A percentile compares a stretch with the other conserved stretches of the same genome.
Conservation (phyloP, 2,329 filamentous ascomycete species). For the Aplosporella prunicola region DNA sequence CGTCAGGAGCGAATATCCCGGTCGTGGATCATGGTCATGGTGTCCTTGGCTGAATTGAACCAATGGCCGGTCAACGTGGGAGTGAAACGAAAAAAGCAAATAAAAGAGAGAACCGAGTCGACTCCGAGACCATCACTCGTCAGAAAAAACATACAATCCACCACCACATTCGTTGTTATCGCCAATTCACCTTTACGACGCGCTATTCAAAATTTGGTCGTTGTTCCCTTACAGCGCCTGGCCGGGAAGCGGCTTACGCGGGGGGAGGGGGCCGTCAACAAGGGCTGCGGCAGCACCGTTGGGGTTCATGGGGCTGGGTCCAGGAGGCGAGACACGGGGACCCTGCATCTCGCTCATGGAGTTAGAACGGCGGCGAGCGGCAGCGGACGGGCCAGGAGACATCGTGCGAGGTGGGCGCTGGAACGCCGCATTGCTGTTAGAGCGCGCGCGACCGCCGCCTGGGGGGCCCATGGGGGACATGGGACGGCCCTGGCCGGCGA, state of each 20-base stretch:
- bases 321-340: slow-evolving; percentile 21
- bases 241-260: slow-evolving; percentile 40
- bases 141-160: slow-evolving; percentile 6
- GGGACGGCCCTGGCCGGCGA: slow-evolving; percentile 24
- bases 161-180: slow-evolving; percentile 2
- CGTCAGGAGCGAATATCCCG: too few relatives aligned
- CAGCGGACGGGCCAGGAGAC: slow-evolving; percentile 19
- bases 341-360: slow-evolving; percentile 14
- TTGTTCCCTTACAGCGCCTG: slow-evolving; percentile 35
- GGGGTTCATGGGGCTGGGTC: slow-evolving; percentile 30
- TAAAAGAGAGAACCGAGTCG: not conserved
- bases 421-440: slow-evolving; percentile 3
- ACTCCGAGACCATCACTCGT: slow-evolving; percentile 8
- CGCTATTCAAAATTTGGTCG: too few relatives aligned
- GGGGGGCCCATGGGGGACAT: too few relatives aligned
- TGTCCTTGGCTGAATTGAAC: too few relatives aligned
- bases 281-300: slow-evolving; percentile 12
- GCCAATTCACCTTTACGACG: too few relatives aligned
- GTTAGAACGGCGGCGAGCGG: slow-evolving; percentile 27
- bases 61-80: too few relatives aligned
- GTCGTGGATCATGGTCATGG: too few relatives aligned
- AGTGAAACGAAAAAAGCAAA: slow-evolving; percentile 1
- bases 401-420: too few relatives aligned
- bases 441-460: slow-evolving; percentile 24
- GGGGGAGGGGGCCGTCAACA: slow-evolving; percentile 20